Base-by-base conservation (phyloP, 345 rosid species). In the Acer saccharum region DNA sequence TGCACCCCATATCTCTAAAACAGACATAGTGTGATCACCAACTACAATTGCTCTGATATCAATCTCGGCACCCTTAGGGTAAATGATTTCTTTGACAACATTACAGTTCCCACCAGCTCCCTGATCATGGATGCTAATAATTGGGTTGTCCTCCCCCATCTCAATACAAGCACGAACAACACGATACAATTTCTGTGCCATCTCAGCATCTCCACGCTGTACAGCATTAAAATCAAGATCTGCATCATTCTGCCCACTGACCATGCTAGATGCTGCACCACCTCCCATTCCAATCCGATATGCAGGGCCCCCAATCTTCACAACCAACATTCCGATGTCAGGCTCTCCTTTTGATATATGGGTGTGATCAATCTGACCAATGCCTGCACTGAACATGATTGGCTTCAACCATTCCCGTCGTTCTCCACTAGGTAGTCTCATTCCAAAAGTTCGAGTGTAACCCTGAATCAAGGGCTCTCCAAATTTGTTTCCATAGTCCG, bases 231-330 rank as follows among this genome's bases (percentile, higher is more conserved):
- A 95, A 84, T 95, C 98, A 80, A 95, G 99, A 78, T 92, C 97
- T 11, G 97, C 98, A 81, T 91, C 95, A 60, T 93, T 93, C 87
- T 91, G 97, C n/a, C 98, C 97, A 87, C 99, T 93, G 48, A 91
- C 99, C 99, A 91, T 95, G 87, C 97, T 95, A 1, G 97, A 93
- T n/a, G 97, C 98, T 14, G 97, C 99, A 18, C 97, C 98, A 68
- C 99, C 98, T 74, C 98, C 97, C 98, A 93, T 95, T 57, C 98
- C 98, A 78, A 95, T 95, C 21, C 94, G 92, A 81, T 95, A 95
- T 43, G 98, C 99, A 76, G 99, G 97, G 54, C 99, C 99, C 77
- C 98, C 99, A 84, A 95, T 91, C 87, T 95, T 95, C 1, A 95
- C 98, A 72, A 93, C 98, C 78, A 95, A 78, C 98, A 93, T 93